These are phyloP conservation scores for Cutaneotrichosporon sp. DNA, from an alignment of 1,284 basidiomycete species.

Conservation along the genomic window DNA sequence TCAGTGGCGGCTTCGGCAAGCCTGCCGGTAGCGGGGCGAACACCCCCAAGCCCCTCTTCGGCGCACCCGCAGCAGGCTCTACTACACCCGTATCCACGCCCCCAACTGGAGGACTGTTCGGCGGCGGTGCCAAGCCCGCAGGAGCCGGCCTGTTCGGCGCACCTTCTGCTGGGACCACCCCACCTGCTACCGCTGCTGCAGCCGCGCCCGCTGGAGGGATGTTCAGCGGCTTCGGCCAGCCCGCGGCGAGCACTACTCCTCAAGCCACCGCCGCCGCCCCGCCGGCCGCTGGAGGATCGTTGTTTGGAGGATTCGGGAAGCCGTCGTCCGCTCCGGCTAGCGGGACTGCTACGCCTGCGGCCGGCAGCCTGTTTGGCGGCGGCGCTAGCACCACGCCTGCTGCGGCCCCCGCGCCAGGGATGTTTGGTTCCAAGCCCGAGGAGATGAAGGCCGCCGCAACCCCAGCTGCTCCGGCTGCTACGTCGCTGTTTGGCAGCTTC, in stretches of 20 bases:
- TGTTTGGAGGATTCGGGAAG: conserved; percentile 22
- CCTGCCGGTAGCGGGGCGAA: conserved; percentile 30
- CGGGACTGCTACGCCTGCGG: conserved; percentile 8
- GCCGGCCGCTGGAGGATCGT: not conserved
- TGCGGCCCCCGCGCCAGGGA: conserved; percentile 33
- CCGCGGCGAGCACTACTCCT: conserved; percentile 38
- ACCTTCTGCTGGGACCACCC: conserved; percentile 6
- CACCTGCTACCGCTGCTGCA: conserved; percentile 21
- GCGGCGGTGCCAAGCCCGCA: conserved; percentile 17
- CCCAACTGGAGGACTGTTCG: conserved; percentile 25
- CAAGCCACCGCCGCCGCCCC: conserved; percentile 31
- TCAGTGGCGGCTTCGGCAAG: conserved; percentile 17
- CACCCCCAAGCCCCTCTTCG: conserved; percentile 45
- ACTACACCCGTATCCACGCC: conserved; percentile 44
- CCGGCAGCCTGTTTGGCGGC: conserved; percentile 35
- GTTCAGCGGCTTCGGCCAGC: conserved; percentile 32
- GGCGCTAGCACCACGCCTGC: conserved; percentile 16
- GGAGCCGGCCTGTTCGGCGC: conserved; percentile 34
- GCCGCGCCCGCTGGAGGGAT: conserved; percentile 1
- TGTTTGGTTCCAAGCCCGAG: conserved; percentile 33
- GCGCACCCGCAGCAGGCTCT: conserved; percentile 35
- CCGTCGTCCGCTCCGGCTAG: not conserved
- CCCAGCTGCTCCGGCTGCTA: conserved; percentile 17
- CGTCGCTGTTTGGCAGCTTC: conserved; percentile 35
- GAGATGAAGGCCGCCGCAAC: conserved; percentile 7